phyloP scores from a whole-genome alignment of 2,329 filamentous ascomycete genomes.

The Colletotrichum destructivum region DNA sequence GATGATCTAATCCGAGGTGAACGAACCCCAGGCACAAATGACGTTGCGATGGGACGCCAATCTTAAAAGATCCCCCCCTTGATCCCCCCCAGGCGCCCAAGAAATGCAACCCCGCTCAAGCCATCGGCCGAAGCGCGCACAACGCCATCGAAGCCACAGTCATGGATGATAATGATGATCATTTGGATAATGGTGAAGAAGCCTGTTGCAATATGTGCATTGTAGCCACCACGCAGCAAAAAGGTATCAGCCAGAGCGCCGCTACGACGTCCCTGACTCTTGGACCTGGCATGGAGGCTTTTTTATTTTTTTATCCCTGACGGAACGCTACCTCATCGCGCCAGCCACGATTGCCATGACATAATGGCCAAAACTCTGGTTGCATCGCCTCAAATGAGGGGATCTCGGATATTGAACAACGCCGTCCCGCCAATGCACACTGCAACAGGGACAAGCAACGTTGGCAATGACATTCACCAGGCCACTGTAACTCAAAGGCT shows the following conservation, averaged over 20 bases:
- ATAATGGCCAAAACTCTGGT: conserved; percentile 27
- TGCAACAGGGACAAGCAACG: background rate
- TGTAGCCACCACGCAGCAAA: conserved; percentile 11
- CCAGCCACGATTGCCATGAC: conserved; percentile 30
- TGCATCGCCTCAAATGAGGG: conserved; percentile 20
- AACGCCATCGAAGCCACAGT: conserved; percentile 8
- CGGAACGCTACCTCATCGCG: conserved; percentile 10
- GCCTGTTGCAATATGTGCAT: conserved; percentile 7
- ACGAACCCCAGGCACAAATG: conserved; percentile 24
- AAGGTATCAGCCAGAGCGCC: conserved; percentile 12
- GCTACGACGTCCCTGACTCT: conserved; percentile 32
- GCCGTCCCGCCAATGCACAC: background rate
- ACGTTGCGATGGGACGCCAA: conserved; percentile 40
- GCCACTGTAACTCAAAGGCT: background rate
- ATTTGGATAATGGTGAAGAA: conserved; percentile 1
- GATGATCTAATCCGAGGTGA: conserved; percentile 7
- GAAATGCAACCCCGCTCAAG: conserved; percentile 22
- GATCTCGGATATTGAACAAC: background rate
- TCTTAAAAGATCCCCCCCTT: conserved; percentile 38
- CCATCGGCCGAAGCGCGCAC: conserved; percentile 9
- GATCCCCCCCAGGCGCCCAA: conserved; percentile 17
- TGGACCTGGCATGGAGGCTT: conserved; percentile 4
- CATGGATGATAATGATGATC: background rate
- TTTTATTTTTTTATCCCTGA: conserved; percentile 5
- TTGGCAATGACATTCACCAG: background rate